Base-by-base conservation (phyloP, 2,329 filamentous ascomycete species). In the Colletotrichum cordylinicola region DNA sequence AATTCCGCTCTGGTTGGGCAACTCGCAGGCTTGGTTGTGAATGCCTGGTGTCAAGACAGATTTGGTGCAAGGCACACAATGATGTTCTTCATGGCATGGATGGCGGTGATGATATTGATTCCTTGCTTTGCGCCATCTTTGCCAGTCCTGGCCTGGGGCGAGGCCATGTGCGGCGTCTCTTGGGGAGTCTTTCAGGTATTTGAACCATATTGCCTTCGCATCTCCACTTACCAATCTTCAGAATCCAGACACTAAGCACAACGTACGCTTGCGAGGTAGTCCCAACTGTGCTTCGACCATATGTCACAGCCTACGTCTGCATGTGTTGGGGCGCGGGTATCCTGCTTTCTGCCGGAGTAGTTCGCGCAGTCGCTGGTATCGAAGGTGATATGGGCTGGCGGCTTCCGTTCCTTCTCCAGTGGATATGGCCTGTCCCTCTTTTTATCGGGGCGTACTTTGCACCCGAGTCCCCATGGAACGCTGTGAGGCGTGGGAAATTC, bases 121-220 rank as follows among this genome's bases (percentile, higher is more conserved):
- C 82, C 84, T 27, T 87, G 90, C 80, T 90, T 90, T 67, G 86
- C 88, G 0, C 18, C 80, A 88, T 55, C 82, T 88, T 3, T 15
- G 82, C 86, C 13, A 85, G 86, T 12, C 82, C 78, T 87, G 3
- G 81, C 86, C 4, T 83, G 81, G 8, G 85, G 84, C 0, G 84
- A 88, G 65, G 82, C 89, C 74, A 80, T 90, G 16, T 89, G 87
- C 79, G 85, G 84, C 58, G 81, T 88, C 6, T 82, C 86, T 8
- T 87, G 85, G 84, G 86, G 86, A 29, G 82, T 83, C 1, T 83
- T 86, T 74, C 82, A 83, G 76, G 77, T 79, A 71, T 18, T 66
- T 35, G 18, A 39, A 33, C 6, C 21, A 5, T n/a, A 1, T 43
- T n/a, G 4, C 1, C 18, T n/a, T 43, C 6, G 1, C 8, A n/a